Evolutionary conservation across 2,329 filamentous ascomycete genomes (phyloP).

Genomic region (Metarhizium anisopliae): DNA sequence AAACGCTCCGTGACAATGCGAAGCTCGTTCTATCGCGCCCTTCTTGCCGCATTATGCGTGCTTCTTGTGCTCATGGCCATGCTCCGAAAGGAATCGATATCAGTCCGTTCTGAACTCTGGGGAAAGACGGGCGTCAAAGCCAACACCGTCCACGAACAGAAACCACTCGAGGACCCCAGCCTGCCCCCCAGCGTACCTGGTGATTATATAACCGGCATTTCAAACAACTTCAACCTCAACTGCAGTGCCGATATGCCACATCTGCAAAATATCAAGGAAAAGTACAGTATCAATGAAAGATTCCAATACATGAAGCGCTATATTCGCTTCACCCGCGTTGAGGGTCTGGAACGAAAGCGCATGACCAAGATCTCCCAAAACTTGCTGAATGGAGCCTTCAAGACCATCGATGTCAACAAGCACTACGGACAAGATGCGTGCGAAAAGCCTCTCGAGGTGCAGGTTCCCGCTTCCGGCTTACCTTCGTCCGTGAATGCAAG

Average conservation of each 20-base stretch:
- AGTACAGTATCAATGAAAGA: slow-evolving; percentile 37
- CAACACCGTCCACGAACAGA: slow-evolving; percentile 18
- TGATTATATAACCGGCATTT: slow-evolving; percentile 7
- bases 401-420: slow-evolving; percentile 37
- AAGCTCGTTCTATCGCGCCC: slow-evolving; percentile 36
- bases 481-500: slow-evolving; percentile 43
- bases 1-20: slow-evolving; percentile 38
- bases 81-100: slow-evolving; percentile 31
- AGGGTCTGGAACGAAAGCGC: slow-evolving; percentile 39
- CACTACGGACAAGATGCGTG: slow-evolving; percentile 33
- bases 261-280: slow-evolving; percentile 34
- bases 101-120: slow-evolving; percentile 31
- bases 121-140: slow-evolving; percentile 21
- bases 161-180: slow-evolving; percentile 18
- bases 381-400: slow-evolving; percentile 39
- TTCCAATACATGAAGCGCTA: slow-evolving; percentile 50
- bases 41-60: slow-evolving; percentile 33
- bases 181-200: slow-evolving; percentile 10
- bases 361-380: slow-evolving; percentile 41
- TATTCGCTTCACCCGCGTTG: slow-evolving; percentile 37
- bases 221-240: slow-evolving; percentile 29
- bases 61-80: slow-evolving; percentile 32
- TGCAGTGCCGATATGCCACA: slow-evolving; percentile 40
- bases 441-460: slow-evolving; percentile 38
- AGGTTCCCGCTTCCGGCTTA: slow-evolving; percentile 40